Conservation (phyloP, 2,329 filamentous ascomycete species). For the Pseudocercospora macadamiae region DNA sequence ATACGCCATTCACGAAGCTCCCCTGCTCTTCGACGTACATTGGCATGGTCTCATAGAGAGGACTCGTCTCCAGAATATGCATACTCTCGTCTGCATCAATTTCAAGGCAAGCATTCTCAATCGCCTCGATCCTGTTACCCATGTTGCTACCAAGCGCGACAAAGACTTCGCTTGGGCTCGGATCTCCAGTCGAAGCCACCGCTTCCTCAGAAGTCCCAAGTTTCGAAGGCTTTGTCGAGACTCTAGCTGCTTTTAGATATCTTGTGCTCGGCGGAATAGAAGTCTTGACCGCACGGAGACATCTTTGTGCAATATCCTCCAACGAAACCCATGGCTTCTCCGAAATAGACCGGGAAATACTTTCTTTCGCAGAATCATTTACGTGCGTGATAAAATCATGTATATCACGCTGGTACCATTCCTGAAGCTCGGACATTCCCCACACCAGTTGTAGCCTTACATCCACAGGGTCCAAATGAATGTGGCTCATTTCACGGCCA, state of each 20-base stretch:
- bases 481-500: not conserved
- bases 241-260: no score
- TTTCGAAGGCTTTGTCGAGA: no score
- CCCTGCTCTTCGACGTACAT: constrained; percentile 96
- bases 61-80: constrained; percentile 76
- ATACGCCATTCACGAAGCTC: constrained; percentile 87
- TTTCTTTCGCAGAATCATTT: not conserved
- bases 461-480: not conserved
- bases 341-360: not conserved
- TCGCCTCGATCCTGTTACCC: constrained; percentile 80
- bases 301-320: not conserved
- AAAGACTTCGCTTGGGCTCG: constrained; percentile 49
- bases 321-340: not conserved
- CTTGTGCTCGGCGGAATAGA: no score
- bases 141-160: constrained; percentile 93
- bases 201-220: no score
- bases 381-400: not conserved
- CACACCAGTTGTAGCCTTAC: not conserved
- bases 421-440: not conserved
- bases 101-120: constrained; percentile 78
- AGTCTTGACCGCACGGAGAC: no score
- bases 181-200: no score
- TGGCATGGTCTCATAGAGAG: constrained; percentile 89
- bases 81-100: constrained; percentile 73
- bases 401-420: not conserved